Conservation (phyloP, 2,329 filamentous ascomycete genomes). For the Fusarium lateritium region DNA sequence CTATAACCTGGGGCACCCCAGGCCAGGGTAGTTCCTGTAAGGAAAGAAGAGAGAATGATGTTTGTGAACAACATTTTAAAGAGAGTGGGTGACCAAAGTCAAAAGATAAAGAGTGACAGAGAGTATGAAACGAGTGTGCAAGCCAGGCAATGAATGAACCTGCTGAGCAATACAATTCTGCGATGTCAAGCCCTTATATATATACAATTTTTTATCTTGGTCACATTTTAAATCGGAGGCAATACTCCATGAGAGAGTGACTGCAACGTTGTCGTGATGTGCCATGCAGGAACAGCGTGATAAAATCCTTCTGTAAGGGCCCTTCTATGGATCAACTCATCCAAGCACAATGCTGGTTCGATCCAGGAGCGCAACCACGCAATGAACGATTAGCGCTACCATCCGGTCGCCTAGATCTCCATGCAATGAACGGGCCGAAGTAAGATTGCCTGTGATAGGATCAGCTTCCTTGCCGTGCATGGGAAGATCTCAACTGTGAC, state of each 20-base stretch:
- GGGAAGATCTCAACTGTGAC: background rate
- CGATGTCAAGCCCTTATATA: background rate
- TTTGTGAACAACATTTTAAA: background rate
- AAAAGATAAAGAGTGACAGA: background rate
- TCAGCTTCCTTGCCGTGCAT: background rate
- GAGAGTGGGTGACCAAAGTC: background rate
- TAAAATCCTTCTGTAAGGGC: background rate
- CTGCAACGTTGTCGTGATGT: background rate
- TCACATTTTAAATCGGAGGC: background rate
- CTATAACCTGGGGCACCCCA: conserved; percentile 53
- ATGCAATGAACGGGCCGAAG: background rate
- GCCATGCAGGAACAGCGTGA: background rate
- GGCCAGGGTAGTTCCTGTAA: background rate
- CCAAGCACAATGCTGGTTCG: background rate
- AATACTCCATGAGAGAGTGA: background rate
- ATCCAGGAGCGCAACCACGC: background rate
- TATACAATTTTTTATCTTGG: background rate
- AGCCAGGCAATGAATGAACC: background rate
- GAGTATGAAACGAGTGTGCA: background rate
- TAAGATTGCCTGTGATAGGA: background rate
- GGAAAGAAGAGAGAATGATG: background rate
- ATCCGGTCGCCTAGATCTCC: background rate
- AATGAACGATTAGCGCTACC: background rate
- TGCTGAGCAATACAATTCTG: background rate
- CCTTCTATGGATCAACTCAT: background rate